Percentiles rank a stretch among this genome's conserved stretches.
phyloP scores from a whole-genome alignment of 371 early-diverging fungal species.

The Syncephalis fuscata region DNA sequence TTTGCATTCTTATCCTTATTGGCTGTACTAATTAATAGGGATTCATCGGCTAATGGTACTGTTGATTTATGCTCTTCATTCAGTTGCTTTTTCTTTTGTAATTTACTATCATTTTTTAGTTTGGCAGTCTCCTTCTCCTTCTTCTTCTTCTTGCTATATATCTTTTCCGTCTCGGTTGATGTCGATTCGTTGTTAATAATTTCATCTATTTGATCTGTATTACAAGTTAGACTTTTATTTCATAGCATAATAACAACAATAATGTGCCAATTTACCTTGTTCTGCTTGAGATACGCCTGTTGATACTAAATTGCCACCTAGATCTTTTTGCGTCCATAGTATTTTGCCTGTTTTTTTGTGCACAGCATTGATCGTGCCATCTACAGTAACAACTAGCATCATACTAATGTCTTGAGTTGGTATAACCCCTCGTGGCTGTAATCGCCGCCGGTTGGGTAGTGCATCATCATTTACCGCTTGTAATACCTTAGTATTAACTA shows the following conservation, averaged over 20 bases:
- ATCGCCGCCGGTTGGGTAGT: no score
- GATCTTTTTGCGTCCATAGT: conserved; percentile 23
- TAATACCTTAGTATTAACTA: no score
- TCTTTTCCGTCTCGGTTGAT: neutral
- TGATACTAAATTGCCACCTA: conserved; percentile 4
- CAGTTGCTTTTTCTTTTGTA: no score
- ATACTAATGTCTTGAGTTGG: no score
- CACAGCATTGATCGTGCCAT: conserved; percentile 41
- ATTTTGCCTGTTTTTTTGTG: conserved; percentile 21
- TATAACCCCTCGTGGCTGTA: no score
- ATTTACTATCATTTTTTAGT: neutral
- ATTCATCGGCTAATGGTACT: neutral
- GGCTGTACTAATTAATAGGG: no score
- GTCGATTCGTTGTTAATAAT: neutral
- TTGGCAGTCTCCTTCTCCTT: neutral
- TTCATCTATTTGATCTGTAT: neutral
- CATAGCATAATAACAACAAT: neutral
- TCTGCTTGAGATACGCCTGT: neutral
- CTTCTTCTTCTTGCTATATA: neutral
- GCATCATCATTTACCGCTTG: no score
- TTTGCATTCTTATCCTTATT: neutral
- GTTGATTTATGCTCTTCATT: no score
- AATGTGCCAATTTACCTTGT: neutral
- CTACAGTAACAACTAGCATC: conserved; percentile 28
- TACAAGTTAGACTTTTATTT: no score